Conservation (phyloP, 2,329 filamentous ascomycete species). For the Podosphaera fusca region DNA sequence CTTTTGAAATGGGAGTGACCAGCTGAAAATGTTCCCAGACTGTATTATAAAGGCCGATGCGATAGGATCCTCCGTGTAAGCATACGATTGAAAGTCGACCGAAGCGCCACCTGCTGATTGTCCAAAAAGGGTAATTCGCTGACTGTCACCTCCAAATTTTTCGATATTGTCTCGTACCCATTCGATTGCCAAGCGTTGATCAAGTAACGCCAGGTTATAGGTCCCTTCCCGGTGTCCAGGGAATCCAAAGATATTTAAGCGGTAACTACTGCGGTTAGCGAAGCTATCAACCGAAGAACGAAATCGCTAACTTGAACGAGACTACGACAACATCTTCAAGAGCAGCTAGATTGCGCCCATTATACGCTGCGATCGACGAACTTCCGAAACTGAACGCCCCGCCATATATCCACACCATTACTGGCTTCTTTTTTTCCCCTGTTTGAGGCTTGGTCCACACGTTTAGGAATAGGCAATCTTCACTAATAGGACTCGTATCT, state of each 20-base stretch:
- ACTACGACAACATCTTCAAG: constrained; percentile 23
- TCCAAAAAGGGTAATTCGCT: constrained; percentile 19
- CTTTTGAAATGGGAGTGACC: constrained; percentile 8
- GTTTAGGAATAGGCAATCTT: constrained; percentile 20
- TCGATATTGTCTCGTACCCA: constrained; percentile 17
- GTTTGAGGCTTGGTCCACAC: constrained; percentile 18
- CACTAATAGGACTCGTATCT: constrained; percentile 6
- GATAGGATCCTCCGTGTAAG: constrained; percentile 15
- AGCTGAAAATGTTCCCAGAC: constrained; percentile 14
- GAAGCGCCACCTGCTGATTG: constrained; percentile 22
- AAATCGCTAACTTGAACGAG: constrained; percentile 21
- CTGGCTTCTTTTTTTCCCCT: constrained; percentile 15
- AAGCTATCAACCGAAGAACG: background rate
- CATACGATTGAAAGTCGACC: constrained; percentile 15
- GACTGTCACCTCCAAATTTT: constrained; percentile 17
- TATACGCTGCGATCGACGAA: constrained; percentile 19
- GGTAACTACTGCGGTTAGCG: constrained; percentile 15
- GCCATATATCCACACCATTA: constrained; percentile 15
- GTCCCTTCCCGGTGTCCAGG: constrained; percentile 9
- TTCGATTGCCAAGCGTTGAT: constrained; percentile 17
- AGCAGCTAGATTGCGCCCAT: constrained; percentile 21
- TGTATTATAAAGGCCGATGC: constrained; percentile 14
- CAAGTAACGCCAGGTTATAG: constrained; percentile 22
- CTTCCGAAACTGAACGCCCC: constrained; percentile 20
- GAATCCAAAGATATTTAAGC: constrained; percentile 18